These are phyloP conservation scores for Inga leiocalycina DNA, from an alignment of 306 rosid species.

Conservation along the genomic window DNA sequence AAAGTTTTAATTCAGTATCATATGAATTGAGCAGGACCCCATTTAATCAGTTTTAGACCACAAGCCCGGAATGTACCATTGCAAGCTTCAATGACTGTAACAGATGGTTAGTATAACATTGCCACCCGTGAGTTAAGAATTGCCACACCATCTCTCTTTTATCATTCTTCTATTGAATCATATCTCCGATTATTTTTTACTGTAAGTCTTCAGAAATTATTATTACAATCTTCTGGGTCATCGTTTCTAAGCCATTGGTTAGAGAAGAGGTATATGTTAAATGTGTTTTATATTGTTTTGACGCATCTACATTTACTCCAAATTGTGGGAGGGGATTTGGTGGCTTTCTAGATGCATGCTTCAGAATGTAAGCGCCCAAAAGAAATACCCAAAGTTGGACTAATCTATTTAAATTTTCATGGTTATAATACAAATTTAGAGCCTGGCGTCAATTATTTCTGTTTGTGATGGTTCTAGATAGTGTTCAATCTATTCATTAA, in stretches of 20 bases:
- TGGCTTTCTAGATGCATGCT: not conserved
- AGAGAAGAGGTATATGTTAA: not conserved
- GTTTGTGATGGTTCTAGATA: constrained; percentile 15
- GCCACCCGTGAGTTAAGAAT: not conserved
- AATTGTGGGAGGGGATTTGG: not conserved
- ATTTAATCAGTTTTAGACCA: constrained; percentile 91
- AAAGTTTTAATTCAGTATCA: constrained; percentile 7
- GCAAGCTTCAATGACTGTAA: constrained; percentile 92
- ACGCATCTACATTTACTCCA: not conserved
- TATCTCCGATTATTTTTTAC: not conserved
- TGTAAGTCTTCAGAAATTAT: not conserved
- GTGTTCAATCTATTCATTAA: constrained; percentile 16
- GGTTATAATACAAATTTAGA: not conserved
- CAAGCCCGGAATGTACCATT: constrained; percentile 86
- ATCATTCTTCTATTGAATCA: not conserved
- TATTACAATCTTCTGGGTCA: not conserved
- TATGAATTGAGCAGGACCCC: constrained; percentile 75
- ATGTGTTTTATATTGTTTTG: not conserved
- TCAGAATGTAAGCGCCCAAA: not conserved
- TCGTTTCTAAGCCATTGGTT: not conserved
- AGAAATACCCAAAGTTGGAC: not conserved
- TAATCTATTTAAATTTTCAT: not conserved
- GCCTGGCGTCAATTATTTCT: not conserved
- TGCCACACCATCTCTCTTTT: constrained; percentile 13
- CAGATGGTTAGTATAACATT: constrained; percentile 77